These are phyloP conservation scores for Vanrija sp. DNA, from an alignment of 1,284 basidiomycete species.

Conservation along the genomic window DNA sequence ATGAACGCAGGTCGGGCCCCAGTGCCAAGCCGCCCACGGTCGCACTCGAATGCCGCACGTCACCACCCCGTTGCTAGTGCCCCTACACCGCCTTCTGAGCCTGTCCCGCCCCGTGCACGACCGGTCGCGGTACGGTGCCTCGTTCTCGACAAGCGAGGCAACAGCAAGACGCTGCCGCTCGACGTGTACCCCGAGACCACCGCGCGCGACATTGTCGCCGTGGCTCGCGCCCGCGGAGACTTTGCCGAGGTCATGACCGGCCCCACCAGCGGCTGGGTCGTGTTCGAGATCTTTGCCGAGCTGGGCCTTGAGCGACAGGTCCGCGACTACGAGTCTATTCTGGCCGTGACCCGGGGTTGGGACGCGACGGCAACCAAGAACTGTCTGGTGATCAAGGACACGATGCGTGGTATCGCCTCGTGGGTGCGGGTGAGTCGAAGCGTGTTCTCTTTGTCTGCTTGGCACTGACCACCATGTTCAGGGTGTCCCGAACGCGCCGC, in stretches of 20 bases:
- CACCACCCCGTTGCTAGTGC: neutral
- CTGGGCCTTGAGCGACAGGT: conserved; percentile 66
- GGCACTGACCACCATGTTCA: conserved; percentile 29
- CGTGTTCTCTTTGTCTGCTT: conserved; percentile 1
- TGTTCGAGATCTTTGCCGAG: conserved; percentile 45
- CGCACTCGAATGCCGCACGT: conserved; percentile 6
- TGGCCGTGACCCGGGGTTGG: conserved; percentile 69
- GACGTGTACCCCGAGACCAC: conserved; percentile 38
- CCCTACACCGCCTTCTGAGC: too few species aligned
- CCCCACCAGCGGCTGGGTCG: conserved; percentile 31
- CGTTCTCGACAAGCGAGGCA: neutral
- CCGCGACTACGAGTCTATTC: conserved; percentile 70
- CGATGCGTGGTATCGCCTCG: conserved; percentile 54
- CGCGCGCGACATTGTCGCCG: conserved; percentile 34
- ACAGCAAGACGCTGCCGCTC: conserved; percentile 17
- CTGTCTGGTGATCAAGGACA: conserved; percentile 69
- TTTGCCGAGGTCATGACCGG: conserved; percentile 19
- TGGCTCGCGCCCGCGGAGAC: conserved; percentile 22
- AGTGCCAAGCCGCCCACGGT: conserved; percentile 1
- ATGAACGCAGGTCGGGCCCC: neutral
- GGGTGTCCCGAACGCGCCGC: conserved; percentile 68
- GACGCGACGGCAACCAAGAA: conserved; percentile 72
- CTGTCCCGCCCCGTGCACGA: too few species aligned
- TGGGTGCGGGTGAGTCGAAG: conserved; percentile 15
- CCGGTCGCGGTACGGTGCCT: conserved; percentile 8